Evolutionary conservation across 176 grass and related monocot genomes (phyloP).

Genomic region (Oryza punctata): DNA sequence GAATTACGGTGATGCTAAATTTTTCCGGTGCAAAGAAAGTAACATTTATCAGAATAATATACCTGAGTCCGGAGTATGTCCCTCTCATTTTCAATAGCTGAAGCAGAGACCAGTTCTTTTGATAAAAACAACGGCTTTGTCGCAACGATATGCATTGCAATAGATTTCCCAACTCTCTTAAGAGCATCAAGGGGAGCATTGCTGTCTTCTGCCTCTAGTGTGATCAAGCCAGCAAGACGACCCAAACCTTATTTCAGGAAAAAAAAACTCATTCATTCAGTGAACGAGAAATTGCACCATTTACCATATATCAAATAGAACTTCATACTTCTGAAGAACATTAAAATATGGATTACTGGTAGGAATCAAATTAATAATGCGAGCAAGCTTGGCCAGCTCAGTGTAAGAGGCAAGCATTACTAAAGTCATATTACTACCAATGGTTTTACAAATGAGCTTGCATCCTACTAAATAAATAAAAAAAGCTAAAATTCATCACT

Average conservation of each 20-base stretch:
- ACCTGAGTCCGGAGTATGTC: constrained; percentile 88
- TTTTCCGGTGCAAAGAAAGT: not conserved
- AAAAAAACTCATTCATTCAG: constrained; percentile 4
- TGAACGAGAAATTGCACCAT: not conserved
- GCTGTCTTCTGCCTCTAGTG: constrained; percentile 79
- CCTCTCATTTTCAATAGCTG: constrained; percentile 76
- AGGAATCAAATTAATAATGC: constrained; percentile 1
- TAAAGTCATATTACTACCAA: constrained; percentile 14
- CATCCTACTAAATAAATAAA: not conserved
- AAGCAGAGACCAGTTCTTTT: constrained; percentile 81
- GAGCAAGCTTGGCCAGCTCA: not conserved
- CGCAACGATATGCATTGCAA: constrained; percentile 97
- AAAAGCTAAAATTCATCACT: not conserved
- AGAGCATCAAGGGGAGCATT: constrained; percentile 70
- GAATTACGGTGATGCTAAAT: constrained; percentile 1
- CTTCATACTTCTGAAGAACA: not conserved
- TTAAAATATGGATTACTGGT: not conserved
- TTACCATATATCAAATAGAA: not conserved
- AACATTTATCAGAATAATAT: not conserved
- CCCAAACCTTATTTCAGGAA: constrained; percentile 63
- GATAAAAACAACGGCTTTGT: constrained; percentile 88
- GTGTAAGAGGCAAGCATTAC: constrained; percentile 1
- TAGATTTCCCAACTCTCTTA: constrained; percentile 59
- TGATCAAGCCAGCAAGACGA: constrained; percentile 82
- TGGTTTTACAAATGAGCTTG: not conserved